Percentiles rank a stretch among this genome's conserved stretches.
Conservation (phyloP, 495 filamentous ascomycete species). For the Parachaetomium inaequale region DNA sequence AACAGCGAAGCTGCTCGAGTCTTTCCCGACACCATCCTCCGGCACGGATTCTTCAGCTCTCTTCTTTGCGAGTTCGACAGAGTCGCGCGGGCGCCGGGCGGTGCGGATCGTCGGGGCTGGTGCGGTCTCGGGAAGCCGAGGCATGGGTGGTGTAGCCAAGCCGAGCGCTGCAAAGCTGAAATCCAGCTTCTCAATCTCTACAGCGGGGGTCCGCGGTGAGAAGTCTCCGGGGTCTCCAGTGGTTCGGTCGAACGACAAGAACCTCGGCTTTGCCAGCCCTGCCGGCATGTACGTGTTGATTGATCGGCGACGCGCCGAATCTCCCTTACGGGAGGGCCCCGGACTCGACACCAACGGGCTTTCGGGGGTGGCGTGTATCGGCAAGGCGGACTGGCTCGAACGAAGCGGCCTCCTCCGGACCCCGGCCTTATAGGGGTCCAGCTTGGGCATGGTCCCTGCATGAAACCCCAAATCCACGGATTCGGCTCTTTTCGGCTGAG, state of each 20-base stretch:
- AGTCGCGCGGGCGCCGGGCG: slow-evolving; percentile 20
- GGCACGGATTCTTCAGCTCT: background rate
- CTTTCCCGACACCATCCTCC: slow-evolving; percentile 2
- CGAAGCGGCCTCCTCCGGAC: background rate
- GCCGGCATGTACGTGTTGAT: slow-evolving; percentile 24
- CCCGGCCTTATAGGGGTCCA: background rate
- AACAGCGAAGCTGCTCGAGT: slow-evolving; percentile 13
- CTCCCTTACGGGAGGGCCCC: background rate
- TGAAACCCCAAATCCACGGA: background rate
- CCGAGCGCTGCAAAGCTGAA: background rate
- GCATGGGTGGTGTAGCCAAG: slow-evolving; percentile 4
- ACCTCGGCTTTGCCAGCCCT: background rate
- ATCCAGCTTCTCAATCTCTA: background rate
- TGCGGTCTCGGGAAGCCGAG: slow-evolving; percentile 11
- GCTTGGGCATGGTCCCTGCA: background rate
- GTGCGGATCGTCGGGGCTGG: slow-evolving; percentile 1
- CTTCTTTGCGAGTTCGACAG: slow-evolving; percentile 20
- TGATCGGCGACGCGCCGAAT: slow-evolving; percentile 18
- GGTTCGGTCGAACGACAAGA: background rate
- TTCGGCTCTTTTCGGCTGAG: slow-evolving; percentile 14
- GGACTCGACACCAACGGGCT: background rate
- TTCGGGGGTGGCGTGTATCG: background rate
- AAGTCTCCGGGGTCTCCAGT: background rate
- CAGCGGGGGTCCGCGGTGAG: background rate
- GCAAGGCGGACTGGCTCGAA: background rate